Evolutionary conservation across 257 asterid species (phyloP).

Genomic region (Gardenia jasminoides): DNA sequence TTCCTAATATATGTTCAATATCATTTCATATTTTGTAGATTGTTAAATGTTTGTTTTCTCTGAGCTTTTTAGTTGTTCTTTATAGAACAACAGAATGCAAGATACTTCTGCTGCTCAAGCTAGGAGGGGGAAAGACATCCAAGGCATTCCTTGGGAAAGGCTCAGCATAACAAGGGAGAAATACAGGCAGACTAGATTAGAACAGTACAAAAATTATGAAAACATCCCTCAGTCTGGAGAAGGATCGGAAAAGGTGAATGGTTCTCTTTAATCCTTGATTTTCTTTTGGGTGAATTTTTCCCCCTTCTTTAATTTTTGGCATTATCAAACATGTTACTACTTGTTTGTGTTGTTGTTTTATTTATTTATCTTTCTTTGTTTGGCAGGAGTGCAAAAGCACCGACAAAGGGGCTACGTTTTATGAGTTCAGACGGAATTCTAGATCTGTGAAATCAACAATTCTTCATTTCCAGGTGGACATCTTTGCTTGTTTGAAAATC

Average conservation of each 20-base stretch:
- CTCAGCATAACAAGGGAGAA: slow-evolving; percentile 81
- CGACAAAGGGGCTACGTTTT: slow-evolving; percentile 52
- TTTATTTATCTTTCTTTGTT: background rate
- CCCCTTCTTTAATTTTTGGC: background rate
- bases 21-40: background rate
- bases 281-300: background rate
- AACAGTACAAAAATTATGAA: slow-evolving; percentile 78
- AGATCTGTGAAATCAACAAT: slow-evolving; percentile 90
- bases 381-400: slow-evolving; percentile 69
- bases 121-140: slow-evolving; percentile 82
- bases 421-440: slow-evolving; percentile 75
- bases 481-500: background rate
- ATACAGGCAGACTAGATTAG: slow-evolving; percentile 74
- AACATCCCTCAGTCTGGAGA: slow-evolving; percentile 79
- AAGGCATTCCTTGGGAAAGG: slow-evolving; percentile 96
- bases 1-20: background rate
- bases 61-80: slow-evolving; percentile 4
- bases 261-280: background rate
- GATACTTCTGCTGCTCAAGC: slow-evolving; percentile 95
- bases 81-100: slow-evolving; percentile 58
- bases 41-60: background rate
- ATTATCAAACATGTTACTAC: background rate
- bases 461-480: slow-evolving; percentile 82
- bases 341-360: slow-evolving; percentile 2
- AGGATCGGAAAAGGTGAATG: slow-evolving; percentile 59